Base-by-base conservation (phyloP, 208 protist genomes). In the Trichomonas tenax region DNA sequence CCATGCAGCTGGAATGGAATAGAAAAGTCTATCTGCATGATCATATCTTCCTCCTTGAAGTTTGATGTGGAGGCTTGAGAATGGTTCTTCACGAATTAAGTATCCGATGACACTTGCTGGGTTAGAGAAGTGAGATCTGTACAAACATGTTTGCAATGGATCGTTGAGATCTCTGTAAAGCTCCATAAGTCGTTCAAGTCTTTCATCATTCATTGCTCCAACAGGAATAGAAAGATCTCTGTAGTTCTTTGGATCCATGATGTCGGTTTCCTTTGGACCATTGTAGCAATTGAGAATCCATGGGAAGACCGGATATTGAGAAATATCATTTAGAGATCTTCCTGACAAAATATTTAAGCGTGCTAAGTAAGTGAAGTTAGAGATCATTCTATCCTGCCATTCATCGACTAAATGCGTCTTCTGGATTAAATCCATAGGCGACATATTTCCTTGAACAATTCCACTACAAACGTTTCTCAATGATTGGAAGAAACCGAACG, bases 21-120 rank as follows among this genome's bases (percentile, higher is more conserved):
- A 26, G 49, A 95, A 95, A 11, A 95, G 72, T 95, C 89, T 51
- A 9, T 95, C 45, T 26, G 89, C 44, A 38, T 72, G 46, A n/a
- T 95, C 89, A 72, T 81, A 95, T 40, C n/a, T 95, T 51, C 89
- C 89, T 40, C 46, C 89, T 95, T 95, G 89, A 21, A 95, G 46
- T 72, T 58, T 72, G 31, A 81, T 81, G 51, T 81, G 49, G 0
- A 95, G 40, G 17, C 17, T 72, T n/a, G 46, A 45, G 51, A 95
- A 95, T n/a, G 89, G 89, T 44, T 95, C 89, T 44, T 36, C 11
- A 72, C 89, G 1, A 26, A 95, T 95, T 26, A 95, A 95, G 46
- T 81, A 95, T 41, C 49, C 44, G 31, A 95, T 38, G 31, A 95
- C 89, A 58, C 44, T 63, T 11, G 46, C 89, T 45, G 89, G 45